A percentile compares a stretch with the other conserved stretches of the same genome.
These are phyloP conservation scores for Globisporangium iwayamae DNA, from an alignment of 352 stramenopile genomes.

Conservation along the genomic window DNA sequence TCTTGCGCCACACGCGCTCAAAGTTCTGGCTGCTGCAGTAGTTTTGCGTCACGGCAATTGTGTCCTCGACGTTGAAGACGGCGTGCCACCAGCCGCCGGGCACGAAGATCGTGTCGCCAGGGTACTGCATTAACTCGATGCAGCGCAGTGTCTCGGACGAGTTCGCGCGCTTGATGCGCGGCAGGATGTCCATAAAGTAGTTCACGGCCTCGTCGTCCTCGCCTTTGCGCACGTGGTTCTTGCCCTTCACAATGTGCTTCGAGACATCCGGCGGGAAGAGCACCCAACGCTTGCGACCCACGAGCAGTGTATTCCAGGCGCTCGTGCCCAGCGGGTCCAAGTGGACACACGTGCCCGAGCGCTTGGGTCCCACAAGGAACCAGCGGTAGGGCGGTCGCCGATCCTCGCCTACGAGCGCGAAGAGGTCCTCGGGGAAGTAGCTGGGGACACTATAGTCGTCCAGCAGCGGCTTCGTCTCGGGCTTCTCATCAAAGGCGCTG, in stretches of 20 bases:
- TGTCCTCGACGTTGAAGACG: slow-evolving; percentile 91
- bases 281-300: slow-evolving; percentile 95
- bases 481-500: slow-evolving; percentile 89
- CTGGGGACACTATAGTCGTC: slow-evolving; percentile 73
- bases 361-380: slow-evolving; percentile 92
- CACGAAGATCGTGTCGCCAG: slow-evolving; percentile 91
- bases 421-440: slow-evolving; percentile 84
- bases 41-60: slow-evolving; percentile 93
- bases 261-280: slow-evolving; percentile 91
- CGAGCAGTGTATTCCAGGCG: slow-evolving; percentile 95
- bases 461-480: slow-evolving; percentile 71
- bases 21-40: slow-evolving; percentile 92
- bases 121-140: slow-evolving; percentile 88
- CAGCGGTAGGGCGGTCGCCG: slow-evolving; percentile 93
- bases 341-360: slow-evolving; percentile 93
- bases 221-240: slow-evolving; percentile 82
- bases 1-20: slow-evolving; percentile 78
- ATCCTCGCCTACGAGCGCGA: slow-evolving; percentile 79
- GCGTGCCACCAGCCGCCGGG: slow-evolving; percentile 92
- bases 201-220: slow-evolving; percentile 92
- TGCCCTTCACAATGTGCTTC: slow-evolving; percentile 72
- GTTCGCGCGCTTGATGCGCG: slow-evolving; percentile 79
- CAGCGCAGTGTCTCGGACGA: slow-evolving; percentile 54
- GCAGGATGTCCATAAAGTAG: slow-evolving; percentile 92
- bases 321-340: slow-evolving; percentile 95